These are phyloP conservation scores for Venturia asperata DNA, from an alignment of 2,329 filamentous ascomycete genomes.

Conservation along the genomic window DNA sequence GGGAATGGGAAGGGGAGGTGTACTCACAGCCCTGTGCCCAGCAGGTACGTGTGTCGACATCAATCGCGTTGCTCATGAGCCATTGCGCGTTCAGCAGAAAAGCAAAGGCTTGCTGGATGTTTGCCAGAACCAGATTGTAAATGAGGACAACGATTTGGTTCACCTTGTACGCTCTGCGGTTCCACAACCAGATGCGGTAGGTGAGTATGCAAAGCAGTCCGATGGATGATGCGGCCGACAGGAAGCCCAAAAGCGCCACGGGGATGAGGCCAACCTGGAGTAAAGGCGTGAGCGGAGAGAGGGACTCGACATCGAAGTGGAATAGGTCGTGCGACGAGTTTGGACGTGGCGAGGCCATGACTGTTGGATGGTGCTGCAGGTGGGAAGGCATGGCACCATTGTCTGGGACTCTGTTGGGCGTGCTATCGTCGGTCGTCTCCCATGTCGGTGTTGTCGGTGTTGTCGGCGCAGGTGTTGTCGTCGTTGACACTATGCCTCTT, in stretches of 20 bases:
- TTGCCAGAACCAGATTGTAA: constrained; percentile 61
- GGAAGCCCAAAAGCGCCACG: constrained; percentile 40
- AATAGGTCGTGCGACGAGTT: background rate
- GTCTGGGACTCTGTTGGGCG: background rate
- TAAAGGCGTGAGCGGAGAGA: constrained; percentile 29
- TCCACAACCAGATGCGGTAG: constrained; percentile 41
- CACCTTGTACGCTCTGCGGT: constrained; percentile 26
- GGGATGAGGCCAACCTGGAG: constrained; percentile 39
- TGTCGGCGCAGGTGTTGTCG: background rate
- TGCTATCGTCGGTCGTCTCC: background rate
- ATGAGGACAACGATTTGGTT: constrained; percentile 61
- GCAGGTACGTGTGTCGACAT: constrained; percentile 50
- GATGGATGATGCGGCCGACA: constrained; percentile 41
- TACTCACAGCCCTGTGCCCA: constrained; percentile 54
- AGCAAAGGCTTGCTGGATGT: constrained; percentile 58
- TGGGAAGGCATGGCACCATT: background rate
- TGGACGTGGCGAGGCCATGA: background rate
- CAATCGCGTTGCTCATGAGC: constrained; percentile 47
- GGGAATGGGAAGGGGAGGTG: constrained; percentile 20
- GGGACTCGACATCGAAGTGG: constrained; percentile 20
- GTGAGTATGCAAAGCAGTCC: constrained; percentile 39
- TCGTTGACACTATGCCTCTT: no score
- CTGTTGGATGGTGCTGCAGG: no score
- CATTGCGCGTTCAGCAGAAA: constrained; percentile 58
- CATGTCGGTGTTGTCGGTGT: background rate